These are phyloP conservation scores for Coemansia sp. DNA, from an alignment of 192 early-diverging fungal genomes.

Conservation along the genomic window DNA sequence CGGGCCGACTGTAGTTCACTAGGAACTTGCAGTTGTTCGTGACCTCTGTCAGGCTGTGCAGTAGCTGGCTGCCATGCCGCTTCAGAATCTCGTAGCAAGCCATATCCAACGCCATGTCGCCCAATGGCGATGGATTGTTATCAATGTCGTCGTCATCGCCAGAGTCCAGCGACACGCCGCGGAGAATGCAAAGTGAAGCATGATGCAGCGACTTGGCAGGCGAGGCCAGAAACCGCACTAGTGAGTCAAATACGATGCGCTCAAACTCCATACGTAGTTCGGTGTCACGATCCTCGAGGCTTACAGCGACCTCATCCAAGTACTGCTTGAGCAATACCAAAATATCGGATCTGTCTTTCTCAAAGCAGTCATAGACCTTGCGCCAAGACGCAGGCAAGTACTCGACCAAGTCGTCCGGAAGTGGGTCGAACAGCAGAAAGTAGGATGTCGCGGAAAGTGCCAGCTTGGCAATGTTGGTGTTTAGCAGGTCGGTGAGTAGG, in stretches of 20 bases:
- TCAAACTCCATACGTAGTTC: constrained; percentile 35
- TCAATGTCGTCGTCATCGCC: constrained; percentile 14
- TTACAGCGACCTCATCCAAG: constrained; percentile 25
- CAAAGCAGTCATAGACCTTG: constrained; percentile 22
- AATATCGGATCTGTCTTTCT: constrained; percentile 18
- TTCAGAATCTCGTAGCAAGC: constrained; percentile 45
- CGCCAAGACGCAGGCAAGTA: constrained; percentile 29
- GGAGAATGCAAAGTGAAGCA: constrained; percentile 29
- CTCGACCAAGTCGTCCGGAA: constrained; percentile 19
- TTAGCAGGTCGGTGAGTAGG: constrained; percentile 36
- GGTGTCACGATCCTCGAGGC: constrained; percentile 23
- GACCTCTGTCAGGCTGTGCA: constrained; percentile 25
- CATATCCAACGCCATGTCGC: constrained; percentile 38
- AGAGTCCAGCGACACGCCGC: constrained; percentile 17
- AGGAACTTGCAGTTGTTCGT: constrained; percentile 45
- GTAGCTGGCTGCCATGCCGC: constrained; percentile 27
- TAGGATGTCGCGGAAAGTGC: constrained; percentile 41
- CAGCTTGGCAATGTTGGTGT: constrained; percentile 39
- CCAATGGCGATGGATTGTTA: not conserved
- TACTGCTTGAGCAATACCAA: constrained; percentile 19
- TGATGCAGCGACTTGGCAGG: constrained; percentile 24
- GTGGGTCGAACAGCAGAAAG: constrained; percentile 41
- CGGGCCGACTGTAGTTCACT: constrained; percentile 41
- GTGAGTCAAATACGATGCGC: constrained; percentile 19
- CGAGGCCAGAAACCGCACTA: constrained; percentile 38